Conservation (phyloP, 805 yeast genomes). For the Candida tallmaniae region DNA sequence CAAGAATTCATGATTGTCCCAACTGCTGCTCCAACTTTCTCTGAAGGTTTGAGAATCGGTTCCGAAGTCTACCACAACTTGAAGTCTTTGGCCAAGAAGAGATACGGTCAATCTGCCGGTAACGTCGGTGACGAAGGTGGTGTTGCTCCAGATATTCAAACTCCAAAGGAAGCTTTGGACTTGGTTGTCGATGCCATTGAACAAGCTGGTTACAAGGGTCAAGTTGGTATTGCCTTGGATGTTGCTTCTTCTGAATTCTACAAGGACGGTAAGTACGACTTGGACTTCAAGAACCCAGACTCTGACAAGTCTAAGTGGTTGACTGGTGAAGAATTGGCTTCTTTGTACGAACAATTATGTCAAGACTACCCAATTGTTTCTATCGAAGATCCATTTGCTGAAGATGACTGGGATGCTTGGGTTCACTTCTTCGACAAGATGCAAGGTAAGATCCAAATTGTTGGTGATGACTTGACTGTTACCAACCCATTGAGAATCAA, state of each 20-base stretch:
- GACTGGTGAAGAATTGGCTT: constrained; percentile 82
- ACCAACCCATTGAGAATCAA: constrained; percentile 94
- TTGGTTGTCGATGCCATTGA: constrained; percentile 86
- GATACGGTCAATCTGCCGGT: constrained; percentile 97
- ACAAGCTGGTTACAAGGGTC: constrained; percentile 92
- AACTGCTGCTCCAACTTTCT: constrained; percentile 80
- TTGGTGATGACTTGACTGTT: constrained; percentile 97
- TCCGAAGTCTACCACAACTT: constrained; percentile 97
- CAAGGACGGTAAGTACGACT: constrained; percentile 95
- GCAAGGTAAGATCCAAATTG: constrained; percentile 77
- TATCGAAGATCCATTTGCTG: constrained; percentile 98
- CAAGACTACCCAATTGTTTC: constrained; percentile 96
- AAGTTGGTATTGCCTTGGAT: constrained; percentile 88
- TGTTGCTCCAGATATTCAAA: constrained; percentile 96
- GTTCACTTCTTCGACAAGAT: constrained; percentile 69
- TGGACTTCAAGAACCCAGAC: constrained; percentile 97
- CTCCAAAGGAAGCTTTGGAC: constrained; percentile 97
- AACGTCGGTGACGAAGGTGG: constrained; percentile 99
- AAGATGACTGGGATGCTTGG: constrained; percentile 99
- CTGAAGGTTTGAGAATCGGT: constrained; percentile 96
- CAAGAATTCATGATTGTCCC: constrained; percentile 99
- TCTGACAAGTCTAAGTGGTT: constrained; percentile 90
- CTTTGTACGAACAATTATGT: constrained; percentile 73
- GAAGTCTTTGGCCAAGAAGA: constrained; percentile 88
- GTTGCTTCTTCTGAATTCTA: constrained; percentile 97